phyloP scores from a whole-genome alignment of 2,329 filamentous ascomycete species.

The Pseudocercospora vitis region DNA sequence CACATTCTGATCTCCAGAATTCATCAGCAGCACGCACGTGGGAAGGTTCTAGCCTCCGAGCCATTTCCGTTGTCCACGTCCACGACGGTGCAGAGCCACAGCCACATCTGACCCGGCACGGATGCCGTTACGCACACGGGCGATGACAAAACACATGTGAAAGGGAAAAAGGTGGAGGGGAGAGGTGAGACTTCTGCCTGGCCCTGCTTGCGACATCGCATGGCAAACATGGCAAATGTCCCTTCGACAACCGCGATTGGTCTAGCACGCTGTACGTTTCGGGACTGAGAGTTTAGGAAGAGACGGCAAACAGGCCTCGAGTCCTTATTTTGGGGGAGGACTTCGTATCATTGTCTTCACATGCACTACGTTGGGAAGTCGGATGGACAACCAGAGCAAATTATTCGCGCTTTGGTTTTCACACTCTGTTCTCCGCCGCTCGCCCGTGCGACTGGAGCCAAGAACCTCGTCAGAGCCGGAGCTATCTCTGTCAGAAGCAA shows the following conservation, averaged over 20 bases:
- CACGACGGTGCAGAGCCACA: not conserved
- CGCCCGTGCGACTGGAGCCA: too few relatives aligned
- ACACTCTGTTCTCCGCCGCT: too few relatives aligned
- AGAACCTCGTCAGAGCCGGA: too few relatives aligned
- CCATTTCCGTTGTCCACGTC: not conserved
- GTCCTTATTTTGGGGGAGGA: too few relatives aligned
- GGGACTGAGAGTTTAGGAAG: not conserved
- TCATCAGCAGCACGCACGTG: slow-evolving; percentile 1
- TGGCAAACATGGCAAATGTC: not conserved
- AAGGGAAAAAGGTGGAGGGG: not conserved
- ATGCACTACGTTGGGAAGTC: not conserved
- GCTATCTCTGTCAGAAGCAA: too few relatives aligned
- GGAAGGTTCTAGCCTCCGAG: slow-evolving; percentile 1
- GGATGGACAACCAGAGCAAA: too few relatives aligned
- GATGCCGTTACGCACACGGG: not conserved
- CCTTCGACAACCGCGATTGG: not conserved
- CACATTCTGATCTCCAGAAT: slow-evolving; percentile 4
- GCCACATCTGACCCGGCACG: too few relatives aligned
- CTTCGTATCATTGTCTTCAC: too few relatives aligned
- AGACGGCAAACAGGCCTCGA: not conserved
- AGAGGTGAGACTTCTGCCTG: not conserved
- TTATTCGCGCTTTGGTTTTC: too few relatives aligned
- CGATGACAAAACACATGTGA: not conserved
- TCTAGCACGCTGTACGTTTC: not conserved
- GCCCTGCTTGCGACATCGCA: not conserved